Base-by-base conservation (phyloP, 2,329 filamentous ascomycete species). In the Fusarium robinianum region DNA sequence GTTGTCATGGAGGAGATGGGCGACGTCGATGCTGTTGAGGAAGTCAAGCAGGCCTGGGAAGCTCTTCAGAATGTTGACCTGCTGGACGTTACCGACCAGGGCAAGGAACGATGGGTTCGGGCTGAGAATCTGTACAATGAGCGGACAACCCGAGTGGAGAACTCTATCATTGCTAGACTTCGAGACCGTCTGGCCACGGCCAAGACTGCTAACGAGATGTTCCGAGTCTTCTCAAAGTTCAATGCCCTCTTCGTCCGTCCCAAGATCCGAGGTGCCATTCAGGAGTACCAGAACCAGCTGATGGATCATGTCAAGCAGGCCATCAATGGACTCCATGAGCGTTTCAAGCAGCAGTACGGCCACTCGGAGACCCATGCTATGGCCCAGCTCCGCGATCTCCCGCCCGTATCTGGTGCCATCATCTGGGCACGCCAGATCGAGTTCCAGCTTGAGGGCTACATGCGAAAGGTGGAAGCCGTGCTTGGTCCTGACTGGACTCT, bases 121-220 rank as follows among this genome's bases (percentile, higher is more conserved):
- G 94, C 92, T 11, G 94, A 99, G 71, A 89, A 92, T 57, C 85
- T 88, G 25, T 99, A 99, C 76, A 97, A 96, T 57, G 95, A 99
- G 67, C 87, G 95, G 25, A 99, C 95, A 8, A 92, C 94, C 12
- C 84, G 94, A 48, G 94, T 99, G 5, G 94, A 99, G 67, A 99
- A 99, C 70, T 96, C 94, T 4, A 99, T 99, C 68, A 99, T 99
- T 66, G 90, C 94, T 22, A 82, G 90, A 40, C 77, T 99, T 21
- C 82, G 94, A 62, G 94, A 99, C 69, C 87, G 94, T 46, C 79
- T 99, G 42, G 94, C 91, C 10, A 96, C 90, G 6, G 92, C 94
- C 9, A 96, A 95, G 76, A 96, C 90, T 51, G 94, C 94, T 26
- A 97, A 95, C 65, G 95, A 99, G 71, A 99, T 99, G 94, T 99